Conservation (phyloP, 768 basidiomycete genomes). For the Amanita rubescens region DNA sequence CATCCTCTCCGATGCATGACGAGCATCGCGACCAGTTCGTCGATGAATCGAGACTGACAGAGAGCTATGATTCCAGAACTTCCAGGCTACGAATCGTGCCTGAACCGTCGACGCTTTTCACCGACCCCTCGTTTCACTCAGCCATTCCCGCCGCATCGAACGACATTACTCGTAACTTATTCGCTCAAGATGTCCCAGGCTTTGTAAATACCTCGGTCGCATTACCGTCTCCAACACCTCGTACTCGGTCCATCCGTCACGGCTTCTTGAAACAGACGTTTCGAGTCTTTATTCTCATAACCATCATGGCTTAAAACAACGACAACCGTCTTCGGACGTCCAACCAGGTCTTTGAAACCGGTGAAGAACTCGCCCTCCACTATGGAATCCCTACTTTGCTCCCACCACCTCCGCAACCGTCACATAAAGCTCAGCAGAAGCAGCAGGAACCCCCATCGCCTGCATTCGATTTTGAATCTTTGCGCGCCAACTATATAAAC, state of each 20-base stretch:
- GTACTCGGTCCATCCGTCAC: slow-evolving; percentile 22
- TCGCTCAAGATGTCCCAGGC: slow-evolving; percentile 40
- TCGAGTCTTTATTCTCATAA: slow-evolving; percentile 35
- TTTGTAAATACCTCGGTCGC: slow-evolving; percentile 41
- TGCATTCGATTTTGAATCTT: slow-evolving; percentile 37
- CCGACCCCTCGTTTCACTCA: slow-evolving; percentile 25
- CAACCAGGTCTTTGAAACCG: slow-evolving; percentile 51
- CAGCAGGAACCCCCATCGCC: slow-evolving; percentile 22
- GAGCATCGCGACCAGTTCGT: slow-evolving; percentile 8
- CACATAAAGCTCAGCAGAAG: slow-evolving; percentile 32
- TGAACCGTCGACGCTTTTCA: slow-evolving; percentile 20
- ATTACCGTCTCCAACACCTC: slow-evolving; percentile 31
- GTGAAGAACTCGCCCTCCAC: slow-evolving; percentile 64
- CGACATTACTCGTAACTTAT: slow-evolving; percentile 15
- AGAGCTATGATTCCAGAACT: slow-evolving; percentile 43
- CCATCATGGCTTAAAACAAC: slow-evolving; percentile 54
- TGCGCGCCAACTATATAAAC: slow-evolving; percentile 58
- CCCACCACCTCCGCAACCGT: slow-evolving; percentile 60
- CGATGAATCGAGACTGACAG: slow-evolving; percentile 45
- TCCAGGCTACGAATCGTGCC: slow-evolving; percentile 47
- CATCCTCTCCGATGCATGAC: not conserved
- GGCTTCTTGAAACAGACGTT: slow-evolving; percentile 47
- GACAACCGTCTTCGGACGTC: slow-evolving; percentile 63
- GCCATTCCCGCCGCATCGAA: slow-evolving; percentile 42
- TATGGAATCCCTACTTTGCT: slow-evolving; percentile 73